Evolutionary conservation across 768 basidiomycete genomes (phyloP), one percentile per base, ranked within the genome.

Genomic region (Thelephora aurantiotincta): DNA sequence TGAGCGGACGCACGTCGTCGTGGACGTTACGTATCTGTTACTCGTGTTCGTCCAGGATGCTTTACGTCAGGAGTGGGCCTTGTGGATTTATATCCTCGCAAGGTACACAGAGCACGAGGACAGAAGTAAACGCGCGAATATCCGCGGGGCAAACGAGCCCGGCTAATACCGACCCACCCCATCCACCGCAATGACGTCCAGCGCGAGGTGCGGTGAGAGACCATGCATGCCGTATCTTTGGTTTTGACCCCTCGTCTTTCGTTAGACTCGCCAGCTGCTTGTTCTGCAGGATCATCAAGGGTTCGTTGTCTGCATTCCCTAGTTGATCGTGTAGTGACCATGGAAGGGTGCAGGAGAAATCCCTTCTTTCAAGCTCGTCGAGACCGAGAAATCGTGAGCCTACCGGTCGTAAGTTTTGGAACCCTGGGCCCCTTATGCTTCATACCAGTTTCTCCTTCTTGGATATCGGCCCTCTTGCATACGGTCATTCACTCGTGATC

Each of bases 271-370:
- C 78, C 5, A 63, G 62, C 19, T 96, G 92, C 64, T 66, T 97
- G 57, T 97, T 96, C 69, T 98, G 94, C 74, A 96, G 82, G 68
- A 96, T 97, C 63, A 74, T 92, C 68, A 87, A 87, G 68, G 87
- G 91, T 79, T 42, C 22, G 63, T 49, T 5, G 44, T n/a, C n/a
- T 48, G 13, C 16, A 37, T 14, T 37, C 36, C 35, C 19, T 19
- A 19, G 23, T 41, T 7, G 19, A 23, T 47, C 30, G 12, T 38
- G 35, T n/a, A n/a, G n/a, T n/a, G n/a, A n/a, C n/a, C n/a, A n/a
- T n/a, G n/a, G n/a, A n/a, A n/a, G n/a, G n/a, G 33, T 38, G 41
- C 59, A 91, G 91, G 90, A 45, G 82, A 92, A 19, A 91, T 97
- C 53, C 93, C 93, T 13, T 81, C 82, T 64, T 81, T 73, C 64